phyloP scores from a whole-genome alignment of 2,329 filamentous ascomycete genomes.

The Penicillium hesseltinei region DNA sequence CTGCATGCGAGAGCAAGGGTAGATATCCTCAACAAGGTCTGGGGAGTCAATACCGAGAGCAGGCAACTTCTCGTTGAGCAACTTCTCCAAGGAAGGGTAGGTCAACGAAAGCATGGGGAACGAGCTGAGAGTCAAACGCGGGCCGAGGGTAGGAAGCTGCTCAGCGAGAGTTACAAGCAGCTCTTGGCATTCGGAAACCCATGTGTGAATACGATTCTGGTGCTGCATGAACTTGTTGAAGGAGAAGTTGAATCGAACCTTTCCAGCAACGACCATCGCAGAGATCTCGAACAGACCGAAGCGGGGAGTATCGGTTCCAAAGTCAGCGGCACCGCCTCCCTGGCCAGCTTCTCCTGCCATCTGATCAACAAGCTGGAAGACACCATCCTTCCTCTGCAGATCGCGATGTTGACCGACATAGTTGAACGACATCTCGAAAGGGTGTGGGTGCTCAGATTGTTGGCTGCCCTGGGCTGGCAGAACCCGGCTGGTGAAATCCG shows the following conservation, averaged over 20 bases:
- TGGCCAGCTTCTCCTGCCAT: slow-evolving; percentile 49
- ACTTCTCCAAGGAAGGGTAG: slow-evolving; percentile 41
- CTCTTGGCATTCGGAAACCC: slow-evolving; percentile 43
- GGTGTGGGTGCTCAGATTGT: slow-evolving; percentile 38
- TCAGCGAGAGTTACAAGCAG: slow-evolving; percentile 33
- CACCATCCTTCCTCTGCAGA: slow-evolving; percentile 45
- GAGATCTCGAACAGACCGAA: slow-evolving; percentile 55
- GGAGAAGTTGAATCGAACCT: slow-evolving; percentile 51
- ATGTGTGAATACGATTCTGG: slow-evolving; percentile 44
- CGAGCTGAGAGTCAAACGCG: slow-evolving; percentile 42
- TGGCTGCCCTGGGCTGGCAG: slow-evolving; percentile 31
- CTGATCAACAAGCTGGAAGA: slow-evolving; percentile 45
- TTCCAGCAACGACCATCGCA: slow-evolving; percentile 48
- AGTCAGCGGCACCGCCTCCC: slow-evolving; percentile 47
- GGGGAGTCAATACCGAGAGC: slow-evolving; percentile 33
- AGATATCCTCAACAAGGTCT: slow-evolving; percentile 44
- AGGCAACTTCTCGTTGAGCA: slow-evolving; percentile 40
- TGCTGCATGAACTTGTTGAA: slow-evolving; percentile 51
- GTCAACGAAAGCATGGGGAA: slow-evolving; percentile 47
- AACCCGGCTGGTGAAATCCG: slow-evolving; percentile 38
- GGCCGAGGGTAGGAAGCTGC: slow-evolving; percentile 24
- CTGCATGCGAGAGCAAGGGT: slow-evolving; percentile 41
- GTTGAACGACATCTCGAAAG: slow-evolving; percentile 46
- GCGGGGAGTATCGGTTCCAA: slow-evolving; percentile 45
- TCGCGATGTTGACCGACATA: slow-evolving; percentile 44